Evolutionary conservation across 805 yeast species (phyloP), one percentile per base, ranked within the genome.

Genomic region (Metschnikowia aberdeeniae): DNA sequence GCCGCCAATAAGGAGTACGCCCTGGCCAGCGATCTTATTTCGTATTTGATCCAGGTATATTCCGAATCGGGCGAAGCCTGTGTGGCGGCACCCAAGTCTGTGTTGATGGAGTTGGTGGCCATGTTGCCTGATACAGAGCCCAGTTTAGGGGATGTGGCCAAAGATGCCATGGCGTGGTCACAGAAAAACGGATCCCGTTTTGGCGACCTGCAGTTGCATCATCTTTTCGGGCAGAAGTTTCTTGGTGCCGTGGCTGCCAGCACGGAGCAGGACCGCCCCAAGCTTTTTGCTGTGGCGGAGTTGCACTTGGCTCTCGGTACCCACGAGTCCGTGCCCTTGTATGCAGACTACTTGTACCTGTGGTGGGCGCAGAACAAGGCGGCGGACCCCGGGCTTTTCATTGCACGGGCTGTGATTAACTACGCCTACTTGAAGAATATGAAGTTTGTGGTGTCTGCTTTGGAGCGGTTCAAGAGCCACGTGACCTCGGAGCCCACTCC

Each of bases 181-280:
- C 66, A 36, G 73, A 73, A 49, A 65, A 61, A 28, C 8, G 9
- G 5, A 3, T 68, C 66, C 43, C 76, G 76, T 44, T 76, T 77
- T 50, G 97, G 96, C 4, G 96, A 89, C 58, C 76, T 84, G 6
- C 81, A 79, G 36, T 68, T 93, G 45, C 89, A 88, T 59, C 82
- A 82, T 53, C 73, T 83, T 9, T 73, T 89, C 48, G 97, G 96
- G 2, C 63, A 73, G 30, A 81, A 86, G 59, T 70, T 88, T 40
- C 64, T 80, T 42, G 70, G 69, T 35, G 67, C 59, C 10, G 42
- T 55, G n/a, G 49, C 45, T 1, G 54, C 51, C 27, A 45, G 51
- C 13, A 30, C 49, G 14, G 65, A 58, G 8, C 65, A 61, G n/a
- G 63, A 58, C 43, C 52, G 63, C 17, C 37, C 38, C 44, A 78